Base-by-base conservation (phyloP, 2,329 filamentous ascomycete species). In the Pseudopyricularia javanii region DNA sequence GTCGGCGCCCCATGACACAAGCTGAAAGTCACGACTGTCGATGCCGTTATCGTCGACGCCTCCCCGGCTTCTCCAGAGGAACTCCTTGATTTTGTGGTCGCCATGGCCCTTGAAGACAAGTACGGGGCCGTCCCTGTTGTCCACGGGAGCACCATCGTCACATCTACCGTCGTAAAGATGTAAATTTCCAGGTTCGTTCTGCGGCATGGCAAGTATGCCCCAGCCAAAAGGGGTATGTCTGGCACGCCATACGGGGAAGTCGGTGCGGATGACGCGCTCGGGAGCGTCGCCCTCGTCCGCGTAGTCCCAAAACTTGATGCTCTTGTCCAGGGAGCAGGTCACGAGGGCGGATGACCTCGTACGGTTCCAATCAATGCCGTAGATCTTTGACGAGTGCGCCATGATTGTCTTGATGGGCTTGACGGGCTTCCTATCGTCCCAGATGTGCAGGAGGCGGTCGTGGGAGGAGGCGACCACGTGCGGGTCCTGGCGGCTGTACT, bases 301-400 rank as follows among this genome's bases (percentile, higher is more conserved):
- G 60, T 90, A 89, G 64, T 95, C 86, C 91, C 91, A 96, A 58
- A 95, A 86, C 64, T 94, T 95, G 68, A 96, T 91, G 40, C 85
- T 94, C 64, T 85, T 89, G 64, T 96, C 91, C 49, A 96, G 72
- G 1, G 91, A 95, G 66, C 91, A 96, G 3, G 91, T 96, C 6
- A 89, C 82, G 50, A 96, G 74, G 34, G 82, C 83, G 9, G 80
- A 84, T 2, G 81, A 70, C 49, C 83, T 76, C 12, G 85, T 85
- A 51, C 91, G 80, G 63, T 94, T 94, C 91, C 91, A 96, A 67
- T 96, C 91, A 33, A 96, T 75, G 28, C 91, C 91, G 64, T 96
- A 96, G 55, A 96, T 95, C 68, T 95, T 96, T 35, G 90, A 95
- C 32, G 80, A 82, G 62, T 96, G 91, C 0, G 91, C 91, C 62